Percentiles rank a stretch among this genome's conserved stretches.
phyloP scores from a whole-genome alignment of 2,329 filamentous ascomycete genomes.

The Sclerotinia subarctica region DNA sequence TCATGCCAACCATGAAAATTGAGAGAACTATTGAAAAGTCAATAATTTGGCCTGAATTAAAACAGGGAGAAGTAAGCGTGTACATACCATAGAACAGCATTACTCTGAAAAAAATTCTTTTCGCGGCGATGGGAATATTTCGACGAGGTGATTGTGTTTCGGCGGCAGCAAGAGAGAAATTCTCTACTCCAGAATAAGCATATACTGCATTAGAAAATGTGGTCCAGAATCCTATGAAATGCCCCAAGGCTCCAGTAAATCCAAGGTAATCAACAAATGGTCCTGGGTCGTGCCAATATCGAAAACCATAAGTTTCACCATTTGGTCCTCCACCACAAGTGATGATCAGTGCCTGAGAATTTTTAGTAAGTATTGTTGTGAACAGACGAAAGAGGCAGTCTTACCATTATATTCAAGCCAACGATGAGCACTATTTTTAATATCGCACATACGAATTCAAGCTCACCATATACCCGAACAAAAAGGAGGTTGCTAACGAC shows the following conservation, averaged over 20 bases:
- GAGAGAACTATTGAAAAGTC: constrained; percentile 39
- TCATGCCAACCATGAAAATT: constrained; percentile 50
- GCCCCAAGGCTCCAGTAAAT: constrained; percentile 54
- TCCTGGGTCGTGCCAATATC: constrained; percentile 49
- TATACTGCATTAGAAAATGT: constrained; percentile 48
- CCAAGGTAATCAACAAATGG: constrained; percentile 62
- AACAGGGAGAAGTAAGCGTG: neutral
- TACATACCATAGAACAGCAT: constrained; percentile 50
- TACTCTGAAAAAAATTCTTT: constrained; percentile 53
- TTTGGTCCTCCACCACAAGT: constrained; percentile 57
- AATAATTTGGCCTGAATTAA: neutral
- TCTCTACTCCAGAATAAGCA: constrained; percentile 50
- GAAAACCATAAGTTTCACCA: constrained; percentile 58
- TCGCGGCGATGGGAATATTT: constrained; percentile 51
- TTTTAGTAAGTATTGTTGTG: neutral
- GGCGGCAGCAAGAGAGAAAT: constrained; percentile 53
- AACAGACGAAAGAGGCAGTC: no score
- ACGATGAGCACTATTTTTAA: constrained; percentile 60
- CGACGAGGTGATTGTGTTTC: constrained; percentile 52
- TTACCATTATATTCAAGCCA: constrained; percentile 54
- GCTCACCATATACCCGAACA: constrained; percentile 47
- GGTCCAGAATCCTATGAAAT: constrained; percentile 51
- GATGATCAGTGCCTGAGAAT: constrained; percentile 36
- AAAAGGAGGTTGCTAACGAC: constrained; percentile 40
- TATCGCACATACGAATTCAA: constrained; percentile 52